Evolutionary conservation across 1,139 yeast species (phyloP).

Genomic region (Suhomyces taliae): DNA sequence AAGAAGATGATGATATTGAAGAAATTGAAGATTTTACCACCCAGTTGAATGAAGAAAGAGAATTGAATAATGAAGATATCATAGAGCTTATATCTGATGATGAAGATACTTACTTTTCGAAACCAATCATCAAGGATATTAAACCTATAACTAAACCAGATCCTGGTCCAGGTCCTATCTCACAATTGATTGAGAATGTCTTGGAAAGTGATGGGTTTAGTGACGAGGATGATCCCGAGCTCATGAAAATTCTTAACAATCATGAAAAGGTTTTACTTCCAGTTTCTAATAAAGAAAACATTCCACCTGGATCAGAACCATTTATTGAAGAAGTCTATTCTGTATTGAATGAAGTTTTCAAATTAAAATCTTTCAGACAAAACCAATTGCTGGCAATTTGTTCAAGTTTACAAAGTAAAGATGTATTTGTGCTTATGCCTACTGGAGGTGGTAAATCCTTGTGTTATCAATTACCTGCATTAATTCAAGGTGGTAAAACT

Average conservation of each 20-base stretch:
- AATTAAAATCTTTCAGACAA: slow-evolving; percentile 66
- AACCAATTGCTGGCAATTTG: slow-evolving; percentile 87
- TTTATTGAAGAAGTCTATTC: slow-evolving; percentile 58
- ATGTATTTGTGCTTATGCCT: slow-evolving; percentile 96
- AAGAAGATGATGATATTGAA: slow-evolving; percentile 26
- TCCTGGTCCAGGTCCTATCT: slow-evolving; percentile 4
- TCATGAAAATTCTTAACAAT: slow-evolving; percentile 24
- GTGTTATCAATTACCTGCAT: slow-evolving; percentile 94
- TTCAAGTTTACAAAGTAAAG: slow-evolving; percentile 76
- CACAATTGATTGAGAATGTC: slow-evolving; percentile 6
- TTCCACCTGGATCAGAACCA: slow-evolving; percentile 35
- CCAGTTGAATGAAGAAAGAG: slow-evolving; percentile 46
- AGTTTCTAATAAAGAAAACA: slow-evolving; percentile 13
- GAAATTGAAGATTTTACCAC: slow-evolving; percentile 37
- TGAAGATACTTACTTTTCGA: slow-evolving; percentile 20
- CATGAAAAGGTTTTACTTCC: slow-evolving; percentile 12
- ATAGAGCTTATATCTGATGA: slow-evolving; percentile 38
- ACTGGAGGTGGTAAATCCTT: slow-evolving; percentile 98
- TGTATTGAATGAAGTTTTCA: slow-evolving; percentile 59
- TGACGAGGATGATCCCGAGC: slow-evolving; percentile 40
- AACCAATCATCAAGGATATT: slow-evolving; percentile 4
- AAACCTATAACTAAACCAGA: neutral
- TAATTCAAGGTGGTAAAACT: slow-evolving; percentile 71
- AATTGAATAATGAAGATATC: slow-evolving; percentile 26
- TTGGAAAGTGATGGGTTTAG: slow-evolving; percentile 34